phyloP scores from a whole-genome alignment of 257 asterid species.

The Capsicum chinense region DNA sequence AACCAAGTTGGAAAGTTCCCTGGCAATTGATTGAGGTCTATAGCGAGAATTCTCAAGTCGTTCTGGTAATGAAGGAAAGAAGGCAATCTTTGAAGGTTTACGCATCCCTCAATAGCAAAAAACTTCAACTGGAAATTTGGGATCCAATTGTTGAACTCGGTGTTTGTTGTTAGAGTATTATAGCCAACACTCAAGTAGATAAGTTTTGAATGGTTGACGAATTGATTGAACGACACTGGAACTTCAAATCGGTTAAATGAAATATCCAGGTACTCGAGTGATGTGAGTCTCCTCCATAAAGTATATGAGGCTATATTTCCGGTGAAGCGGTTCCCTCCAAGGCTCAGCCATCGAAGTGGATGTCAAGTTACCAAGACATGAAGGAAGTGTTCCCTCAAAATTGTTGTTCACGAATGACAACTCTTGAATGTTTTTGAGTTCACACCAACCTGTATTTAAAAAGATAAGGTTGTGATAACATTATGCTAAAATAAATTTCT shows the following conservation, averaged over 20 bases:
- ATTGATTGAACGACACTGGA: not conserved
- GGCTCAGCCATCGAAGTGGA: not conserved
- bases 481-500: too few species aligned
- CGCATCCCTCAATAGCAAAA: not conserved
- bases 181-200: not conserved
- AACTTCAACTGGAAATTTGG: not conserved
- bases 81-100: not conserved
- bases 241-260: not conserved
- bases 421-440: too few species aligned
- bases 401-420: too few species aligned
- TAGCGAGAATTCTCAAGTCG: constrained; percentile 21
- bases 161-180: not conserved
- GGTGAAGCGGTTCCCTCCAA: accelerated
- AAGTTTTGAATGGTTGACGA: constrained; percentile 1
- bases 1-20: constrained; percentile 24
- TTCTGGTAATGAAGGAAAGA: not conserved
- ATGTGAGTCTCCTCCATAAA: not conserved
- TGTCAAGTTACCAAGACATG: too few species aligned
- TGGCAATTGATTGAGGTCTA: not conserved
- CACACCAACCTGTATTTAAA: too few species aligned
- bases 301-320: not conserved
- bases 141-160: not conserved
- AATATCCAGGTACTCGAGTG: not conserved
- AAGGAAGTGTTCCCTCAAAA: too few species aligned
- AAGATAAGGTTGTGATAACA: too few species aligned